phyloP scores from a whole-genome alignment of 129 eudicot genomes.

The Glebionis coronaria region DNA sequence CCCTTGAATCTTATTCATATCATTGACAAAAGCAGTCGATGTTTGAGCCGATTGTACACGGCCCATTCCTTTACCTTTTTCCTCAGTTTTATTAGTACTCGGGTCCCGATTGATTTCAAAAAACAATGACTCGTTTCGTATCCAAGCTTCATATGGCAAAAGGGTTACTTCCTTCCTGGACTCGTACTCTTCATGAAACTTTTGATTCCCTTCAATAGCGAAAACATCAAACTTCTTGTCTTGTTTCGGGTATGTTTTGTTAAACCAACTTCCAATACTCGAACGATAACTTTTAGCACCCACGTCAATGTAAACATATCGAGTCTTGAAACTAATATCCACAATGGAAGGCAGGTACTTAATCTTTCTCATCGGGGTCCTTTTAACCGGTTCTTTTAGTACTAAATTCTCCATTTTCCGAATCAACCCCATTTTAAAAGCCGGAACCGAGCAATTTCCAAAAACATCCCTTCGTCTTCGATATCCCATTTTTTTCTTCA shows the following conservation, averaged over 20 bases:
- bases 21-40: too few relatives aligned
- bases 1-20: too few relatives aligned
- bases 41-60: constrained; percentile 52
- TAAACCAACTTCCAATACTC: constrained; percentile 77
- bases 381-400: constrained; percentile 43
- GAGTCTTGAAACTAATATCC: constrained; percentile 51
- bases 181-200: too few relatives aligned
- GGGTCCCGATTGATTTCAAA: constrained; percentile 59
- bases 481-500: constrained; percentile 30
- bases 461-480: constrained; percentile 9
- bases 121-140: too few relatives aligned
- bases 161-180: too few relatives aligned
- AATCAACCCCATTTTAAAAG: constrained; percentile 41
- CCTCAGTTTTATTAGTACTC: constrained; percentile 28
- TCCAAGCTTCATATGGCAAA: too few relatives aligned
- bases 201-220: constrained; percentile 55
- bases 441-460: constrained; percentile 36
- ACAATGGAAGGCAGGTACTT: constrained; percentile 56
- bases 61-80: constrained; percentile 56
- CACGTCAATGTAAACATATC: constrained; percentile 63
- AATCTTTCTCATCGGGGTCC: constrained; percentile 40
- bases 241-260: constrained; percentile 55
- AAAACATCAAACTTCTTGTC: constrained; percentile 47
- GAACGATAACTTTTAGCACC: constrained; percentile 61
- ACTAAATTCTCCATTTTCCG: constrained; percentile 42